A percentile compares a stretch with the other conserved stretches of the same genome.
phyloP scores from a whole-genome alignment of 2,329 filamentous ascomycete species.

The Alternaria brassicae region DNA sequence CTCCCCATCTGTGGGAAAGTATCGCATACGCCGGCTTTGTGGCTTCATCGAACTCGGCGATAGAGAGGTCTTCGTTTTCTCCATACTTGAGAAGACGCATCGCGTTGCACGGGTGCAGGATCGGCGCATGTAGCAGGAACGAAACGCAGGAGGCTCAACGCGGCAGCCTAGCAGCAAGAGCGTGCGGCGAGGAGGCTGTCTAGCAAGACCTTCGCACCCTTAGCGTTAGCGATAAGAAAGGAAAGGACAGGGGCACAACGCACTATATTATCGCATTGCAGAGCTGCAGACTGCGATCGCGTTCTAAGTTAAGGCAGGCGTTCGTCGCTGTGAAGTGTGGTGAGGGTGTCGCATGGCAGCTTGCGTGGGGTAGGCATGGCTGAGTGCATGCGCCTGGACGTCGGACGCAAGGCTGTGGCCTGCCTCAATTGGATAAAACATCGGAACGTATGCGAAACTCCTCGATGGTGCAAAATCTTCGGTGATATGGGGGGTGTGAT shows the following conservation, averaged over 20 bases:
- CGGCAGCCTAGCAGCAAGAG: slow-evolving; percentile 10
- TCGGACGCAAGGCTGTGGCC: no score
- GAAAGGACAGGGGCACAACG: neutral
- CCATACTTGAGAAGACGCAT: slow-evolving; percentile 21
- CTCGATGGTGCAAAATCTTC: no score
- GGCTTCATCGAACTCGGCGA: slow-evolving; percentile 1
- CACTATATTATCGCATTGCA: neutral
- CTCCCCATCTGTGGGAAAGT: slow-evolving; percentile 40
- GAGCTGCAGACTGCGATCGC: neutral
- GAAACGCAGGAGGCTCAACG: slow-evolving; percentile 6
- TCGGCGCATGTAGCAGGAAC: neutral
- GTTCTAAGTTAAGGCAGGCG: neutral
- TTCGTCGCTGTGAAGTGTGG: neutral
- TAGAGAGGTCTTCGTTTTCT: slow-evolving; percentile 10
- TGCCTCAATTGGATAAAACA: no score
- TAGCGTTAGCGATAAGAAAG: neutral
- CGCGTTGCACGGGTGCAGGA: slow-evolving; percentile 1
- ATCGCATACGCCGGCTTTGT: slow-evolving; percentile 23
- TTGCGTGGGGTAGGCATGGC: no score
- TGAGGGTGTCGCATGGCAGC: neutral
- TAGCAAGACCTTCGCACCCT: neutral
- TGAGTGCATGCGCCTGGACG: no score
- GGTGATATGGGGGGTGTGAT: no score
- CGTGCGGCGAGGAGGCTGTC: neutral
- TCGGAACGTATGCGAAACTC: no score